phyloP scores from a whole-genome alignment of 1,139 yeast genomes.

The Pichiaceae sp. region DNA sequence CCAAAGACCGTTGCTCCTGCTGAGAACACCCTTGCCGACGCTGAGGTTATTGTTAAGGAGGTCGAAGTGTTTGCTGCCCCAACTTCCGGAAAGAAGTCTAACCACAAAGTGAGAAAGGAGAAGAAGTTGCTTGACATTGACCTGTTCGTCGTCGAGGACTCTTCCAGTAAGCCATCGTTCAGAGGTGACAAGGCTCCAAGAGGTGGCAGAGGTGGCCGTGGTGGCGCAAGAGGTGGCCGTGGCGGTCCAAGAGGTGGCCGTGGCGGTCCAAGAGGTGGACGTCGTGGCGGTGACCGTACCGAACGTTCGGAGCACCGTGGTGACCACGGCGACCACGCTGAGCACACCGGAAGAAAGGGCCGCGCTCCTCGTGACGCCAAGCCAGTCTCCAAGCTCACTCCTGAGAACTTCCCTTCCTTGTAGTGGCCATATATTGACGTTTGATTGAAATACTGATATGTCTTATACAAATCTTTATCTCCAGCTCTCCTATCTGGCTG shows the following conservation, averaged over 20 bases:
- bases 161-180: not conserved
- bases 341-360: slow-evolving; percentile 2
- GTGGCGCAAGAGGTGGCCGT: slow-evolving; percentile 19
- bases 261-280: slow-evolving; percentile 11
- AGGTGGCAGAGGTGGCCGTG: slow-evolving; percentile 27
- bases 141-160: slow-evolving; percentile 48
- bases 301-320: slow-evolving; percentile 21
- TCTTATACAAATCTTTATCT: too few species aligned
- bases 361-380: not conserved
- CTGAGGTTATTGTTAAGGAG: slow-evolving; percentile 51
- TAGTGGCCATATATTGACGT: slow-evolving; percentile 18
- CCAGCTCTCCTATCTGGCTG: not conserved
- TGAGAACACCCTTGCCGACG: slow-evolving; percentile 32
- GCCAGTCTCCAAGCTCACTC: slow-evolving; percentile 27
- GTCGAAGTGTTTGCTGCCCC: slow-evolving; percentile 49
- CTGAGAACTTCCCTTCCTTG: slow-evolving; percentile 55
- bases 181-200: slow-evolving; percentile 5
- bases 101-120: slow-evolving; percentile 57
- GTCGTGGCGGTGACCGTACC: slow-evolving; percentile 16
- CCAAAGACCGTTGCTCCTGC: slow-evolving; percentile 35
- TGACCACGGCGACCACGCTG: slow-evolving; percentile 7
- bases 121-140: slow-evolving; percentile 62
- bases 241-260: slow-evolving; percentile 15
- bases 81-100: slow-evolving; percentile 50
- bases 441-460: not conserved